Conservation (phyloP, 495 filamentous ascomycete genomes). For the Aspergillus nidulans region DNA sequence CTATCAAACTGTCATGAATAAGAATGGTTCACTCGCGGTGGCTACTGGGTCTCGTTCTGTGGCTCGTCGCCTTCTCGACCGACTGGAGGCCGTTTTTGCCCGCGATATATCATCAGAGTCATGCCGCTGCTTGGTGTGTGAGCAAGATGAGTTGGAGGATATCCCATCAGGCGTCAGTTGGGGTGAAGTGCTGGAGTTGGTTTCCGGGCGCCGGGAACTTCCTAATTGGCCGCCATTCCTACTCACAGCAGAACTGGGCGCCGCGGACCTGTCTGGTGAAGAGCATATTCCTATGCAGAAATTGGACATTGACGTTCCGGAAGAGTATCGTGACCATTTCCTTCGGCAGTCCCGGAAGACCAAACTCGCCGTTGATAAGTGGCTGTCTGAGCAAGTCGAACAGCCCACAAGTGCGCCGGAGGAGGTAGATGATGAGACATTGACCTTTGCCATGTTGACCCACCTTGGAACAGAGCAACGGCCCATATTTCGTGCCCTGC, state of each 20-base stretch:
- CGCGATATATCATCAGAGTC: conserved; percentile 80
- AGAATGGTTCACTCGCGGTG: conserved; percentile 86
- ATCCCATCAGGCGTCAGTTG: conserved; percentile 75
- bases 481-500: conserved; percentile 70
- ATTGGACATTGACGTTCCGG: conserved; percentile 85
- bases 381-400: conserved; percentile 75
- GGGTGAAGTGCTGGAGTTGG: conserved; percentile 92
- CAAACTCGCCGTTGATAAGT: conserved; percentile 74
- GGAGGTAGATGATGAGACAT: conserved; percentile 87
- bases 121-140: conserved; percentile 77
- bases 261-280: conserved; percentile 51
- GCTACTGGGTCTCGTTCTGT: conserved; percentile 94
- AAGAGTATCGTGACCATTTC: conserved; percentile 85
- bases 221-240: conserved; percentile 85
- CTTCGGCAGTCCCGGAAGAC: conserved; percentile 84
- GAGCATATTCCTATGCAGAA: conserved; percentile 67
- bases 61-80: conserved; percentile 87
- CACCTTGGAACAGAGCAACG: conserved; percentile 72
- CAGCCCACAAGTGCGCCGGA: conserved; percentile 66
- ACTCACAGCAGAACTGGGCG: conserved; percentile 48
- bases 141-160: conserved; percentile 49
- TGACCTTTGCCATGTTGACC: conserved; percentile 89
- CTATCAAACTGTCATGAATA: conserved; percentile 73
- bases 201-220: conserved; percentile 79
- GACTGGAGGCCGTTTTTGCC: conserved; percentile 88